Conservation (phyloP, 768 basidiomycete species). For the Krasilnikovozyma curviuscula region DNA sequence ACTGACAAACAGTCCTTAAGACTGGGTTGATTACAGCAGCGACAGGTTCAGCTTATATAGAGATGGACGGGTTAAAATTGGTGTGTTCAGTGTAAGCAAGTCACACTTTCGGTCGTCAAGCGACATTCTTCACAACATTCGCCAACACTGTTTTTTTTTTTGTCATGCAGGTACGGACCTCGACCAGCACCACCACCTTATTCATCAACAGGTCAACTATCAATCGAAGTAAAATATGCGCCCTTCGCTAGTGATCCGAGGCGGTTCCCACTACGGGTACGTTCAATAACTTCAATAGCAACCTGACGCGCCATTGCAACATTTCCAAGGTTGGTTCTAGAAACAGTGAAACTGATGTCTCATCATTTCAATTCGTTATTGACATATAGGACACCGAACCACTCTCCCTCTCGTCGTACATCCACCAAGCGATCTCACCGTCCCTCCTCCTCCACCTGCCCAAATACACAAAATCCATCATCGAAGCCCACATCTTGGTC, state of each 20-base stretch:
- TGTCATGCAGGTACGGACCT: conserved; percentile 40
- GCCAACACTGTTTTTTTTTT: background rate
- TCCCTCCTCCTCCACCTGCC: conserved; percentile 54
- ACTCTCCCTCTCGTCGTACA: conserved; percentile 55
- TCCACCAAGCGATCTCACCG: conserved; percentile 68
- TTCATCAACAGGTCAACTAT: conserved; percentile 56
- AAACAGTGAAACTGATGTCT: too few relatives aligned
- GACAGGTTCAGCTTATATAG: conserved; percentile 91
- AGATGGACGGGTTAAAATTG: conserved; percentile 70
- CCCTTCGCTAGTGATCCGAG: conserved; percentile 70
- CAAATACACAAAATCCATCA: conserved; percentile 75
- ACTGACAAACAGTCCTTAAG: conserved; percentile 49
- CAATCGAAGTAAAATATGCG: conserved; percentile 90
- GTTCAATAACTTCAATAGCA: conserved; percentile 18
- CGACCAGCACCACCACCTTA: conserved; percentile 29
- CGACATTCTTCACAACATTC: background rate
- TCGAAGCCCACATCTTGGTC: conserved; percentile 77
- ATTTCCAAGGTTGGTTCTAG: too few relatives aligned
- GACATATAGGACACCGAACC: conserved; percentile 81
- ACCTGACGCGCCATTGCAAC: too few relatives aligned
- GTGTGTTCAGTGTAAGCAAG: conserved; percentile 77
- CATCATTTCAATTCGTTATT: too few relatives aligned
- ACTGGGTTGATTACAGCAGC: conserved; percentile 81
- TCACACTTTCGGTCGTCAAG: background rate
- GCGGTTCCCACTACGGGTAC: conserved; percentile 67